Percentiles rank a stretch among this genome's conserved stretches.
Conservation (phyloP, 1,284 basidiomycete genomes). For the Ustilago crameri region DNA sequence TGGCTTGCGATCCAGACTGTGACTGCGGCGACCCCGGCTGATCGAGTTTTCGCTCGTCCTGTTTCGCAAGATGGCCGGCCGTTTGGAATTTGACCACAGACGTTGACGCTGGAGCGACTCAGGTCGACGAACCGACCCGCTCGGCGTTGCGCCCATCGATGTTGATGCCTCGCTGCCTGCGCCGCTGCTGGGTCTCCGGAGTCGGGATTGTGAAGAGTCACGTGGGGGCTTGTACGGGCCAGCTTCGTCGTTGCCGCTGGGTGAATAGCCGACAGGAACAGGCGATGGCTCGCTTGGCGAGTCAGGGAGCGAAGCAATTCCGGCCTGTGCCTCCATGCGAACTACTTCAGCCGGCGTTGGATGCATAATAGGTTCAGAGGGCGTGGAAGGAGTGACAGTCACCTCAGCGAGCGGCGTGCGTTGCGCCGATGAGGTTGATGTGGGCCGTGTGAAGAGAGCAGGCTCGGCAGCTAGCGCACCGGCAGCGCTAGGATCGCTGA, state of each 20-base stretch:
- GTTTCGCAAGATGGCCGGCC: slow-evolving; percentile 32
- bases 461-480: slow-evolving; percentile 29
- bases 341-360: slow-evolving; percentile 58
- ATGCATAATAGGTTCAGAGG: neutral
- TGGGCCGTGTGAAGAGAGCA: slow-evolving; percentile 27
- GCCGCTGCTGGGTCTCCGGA: slow-evolving; percentile 25
- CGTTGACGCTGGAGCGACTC: slow-evolving; percentile 25
- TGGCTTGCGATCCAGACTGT: slow-evolving; percentile 21
- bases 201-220: slow-evolving; percentile 13
- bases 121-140: slow-evolving; percentile 19
- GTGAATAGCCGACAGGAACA: slow-evolving; percentile 33
- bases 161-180: slow-evolving; percentile 33
- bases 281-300: slow-evolving; percentile 50
- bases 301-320: slow-evolving; percentile 52
- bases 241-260: slow-evolving; percentile 14
- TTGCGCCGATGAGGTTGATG: slow-evolving; percentile 8
- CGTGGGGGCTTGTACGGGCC: slow-evolving; percentile 4
- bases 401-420: slow-evolving; percentile 9
- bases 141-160: slow-evolving; percentile 8
- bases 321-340: slow-evolving; percentile 59
- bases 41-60: slow-evolving; percentile 40
- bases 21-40: slow-evolving; percentile 26
- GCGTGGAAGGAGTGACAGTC: neutral
- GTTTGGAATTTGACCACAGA: slow-evolving; percentile 34
- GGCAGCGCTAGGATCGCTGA: slow-evolving; percentile 29